Percentiles rank a stretch among this genome's conserved stretches.
Evolutionary conservation across 1,284 basidiomycete genomes (phyloP).

Genomic region (Microbotryomycetes sp.): DNA sequence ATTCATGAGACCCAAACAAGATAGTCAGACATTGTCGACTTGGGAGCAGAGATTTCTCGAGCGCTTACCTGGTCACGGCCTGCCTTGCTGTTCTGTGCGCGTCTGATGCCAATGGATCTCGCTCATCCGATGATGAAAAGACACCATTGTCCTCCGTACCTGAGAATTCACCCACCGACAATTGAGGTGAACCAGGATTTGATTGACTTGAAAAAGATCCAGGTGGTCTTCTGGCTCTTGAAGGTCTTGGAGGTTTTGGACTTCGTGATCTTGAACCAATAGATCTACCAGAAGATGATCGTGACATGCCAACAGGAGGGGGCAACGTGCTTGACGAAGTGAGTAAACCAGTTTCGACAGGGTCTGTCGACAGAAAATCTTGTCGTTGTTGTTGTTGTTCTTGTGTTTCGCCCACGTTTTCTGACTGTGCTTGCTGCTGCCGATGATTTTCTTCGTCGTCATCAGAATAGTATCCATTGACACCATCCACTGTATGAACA

Average conservation of each 20-base stretch:
- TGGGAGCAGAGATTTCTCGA: too few relatives aligned
- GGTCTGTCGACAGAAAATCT: neutral
- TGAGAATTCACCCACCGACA: neutral
- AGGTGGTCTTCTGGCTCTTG: neutral
- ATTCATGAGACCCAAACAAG: too few relatives aligned
- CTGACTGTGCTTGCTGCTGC: too few relatives aligned
- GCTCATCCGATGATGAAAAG: neutral
- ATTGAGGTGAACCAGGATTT: neutral
- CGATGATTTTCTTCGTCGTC: neutral
- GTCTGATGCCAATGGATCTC: too few relatives aligned
- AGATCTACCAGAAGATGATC: neutral
- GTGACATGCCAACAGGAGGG: neutral
- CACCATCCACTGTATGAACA: neutral
- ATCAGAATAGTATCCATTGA: neutral
- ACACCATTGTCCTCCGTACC: neutral
- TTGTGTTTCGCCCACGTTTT: too few relatives aligned
- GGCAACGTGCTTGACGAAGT: neutral
- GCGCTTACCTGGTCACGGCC: too few relatives aligned
- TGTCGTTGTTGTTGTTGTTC: neutral
- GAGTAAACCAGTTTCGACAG: neutral
- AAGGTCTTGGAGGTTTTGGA: neutral
- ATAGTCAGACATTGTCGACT: too few relatives aligned
- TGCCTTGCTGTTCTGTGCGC: too few relatives aligned
- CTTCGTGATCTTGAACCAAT: neutral
- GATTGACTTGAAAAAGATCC: too few relatives aligned